Evolutionary conservation across 2,329 filamentous ascomycete genomes (phyloP).

Genomic region (Sporothrix pallida): DNA sequence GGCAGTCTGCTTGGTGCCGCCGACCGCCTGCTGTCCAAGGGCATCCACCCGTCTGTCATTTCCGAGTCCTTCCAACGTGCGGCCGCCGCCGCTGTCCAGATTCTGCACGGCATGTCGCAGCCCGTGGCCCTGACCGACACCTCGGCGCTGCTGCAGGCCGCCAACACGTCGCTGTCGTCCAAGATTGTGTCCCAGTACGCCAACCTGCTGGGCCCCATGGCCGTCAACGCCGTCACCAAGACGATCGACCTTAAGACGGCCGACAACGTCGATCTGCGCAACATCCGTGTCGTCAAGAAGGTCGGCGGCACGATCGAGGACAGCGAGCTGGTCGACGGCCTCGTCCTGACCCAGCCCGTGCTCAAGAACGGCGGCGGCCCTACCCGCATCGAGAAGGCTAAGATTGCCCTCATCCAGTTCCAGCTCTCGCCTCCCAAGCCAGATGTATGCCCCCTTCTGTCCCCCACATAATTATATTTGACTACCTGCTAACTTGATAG

Average conservation of each 20-base stretch:
- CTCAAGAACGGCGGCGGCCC: conserved; percentile 94
- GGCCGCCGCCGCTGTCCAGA: conserved; percentile 83
- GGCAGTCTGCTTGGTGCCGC: conserved; percentile 93
- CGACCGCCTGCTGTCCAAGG: conserved; percentile 87
- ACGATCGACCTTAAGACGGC: conserved; percentile 95
- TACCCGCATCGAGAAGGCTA: conserved; percentile 93
- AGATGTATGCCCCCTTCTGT: conserved; percentile 62
- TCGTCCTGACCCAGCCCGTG: conserved; percentile 90
- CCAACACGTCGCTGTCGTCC: conserved; percentile 94
- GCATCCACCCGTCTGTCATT: conserved; percentile 96
- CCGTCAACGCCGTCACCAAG: conserved; percentile 93
- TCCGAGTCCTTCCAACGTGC: conserved; percentile 97
- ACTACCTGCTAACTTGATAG: conserved; percentile 48
- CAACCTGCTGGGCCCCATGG: conserved; percentile 94
- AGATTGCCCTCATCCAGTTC: conserved; percentile 97
- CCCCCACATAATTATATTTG: neutral
- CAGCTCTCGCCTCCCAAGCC: conserved; percentile 98
- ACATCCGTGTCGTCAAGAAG: conserved; percentile 97
- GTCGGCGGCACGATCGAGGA: conserved; percentile 98
- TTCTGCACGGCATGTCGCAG: conserved; percentile 94
- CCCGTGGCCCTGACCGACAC: conserved; percentile 90
- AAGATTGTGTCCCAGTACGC: conserved; percentile 99
- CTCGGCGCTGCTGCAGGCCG: conserved; percentile 89
- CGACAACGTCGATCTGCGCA: conserved; percentile 94
- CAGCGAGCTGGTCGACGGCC: conserved; percentile 92